Percentiles rank a stretch among this genome's conserved stretches.
Conservation (phyloP, 225 moss, liverwort and hornwort genomes). For the Climacium dendroides region DNA sequence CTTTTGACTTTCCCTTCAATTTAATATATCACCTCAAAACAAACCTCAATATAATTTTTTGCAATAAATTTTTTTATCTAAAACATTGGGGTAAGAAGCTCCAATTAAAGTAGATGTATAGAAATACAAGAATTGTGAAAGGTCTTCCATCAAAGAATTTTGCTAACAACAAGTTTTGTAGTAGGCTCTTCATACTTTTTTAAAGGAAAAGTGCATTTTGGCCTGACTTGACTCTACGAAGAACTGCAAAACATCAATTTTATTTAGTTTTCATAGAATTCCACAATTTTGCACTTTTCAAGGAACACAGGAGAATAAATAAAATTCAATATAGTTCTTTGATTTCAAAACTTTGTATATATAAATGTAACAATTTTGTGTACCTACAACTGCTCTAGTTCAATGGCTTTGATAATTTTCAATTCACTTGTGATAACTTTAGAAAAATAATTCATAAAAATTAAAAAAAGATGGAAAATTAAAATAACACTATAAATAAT, state of each 20-base stretch:
- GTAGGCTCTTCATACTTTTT: not conserved
- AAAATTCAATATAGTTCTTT: not conserved
- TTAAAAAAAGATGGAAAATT: not conserved
- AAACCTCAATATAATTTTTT: not conserved
- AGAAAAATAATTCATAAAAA: accelerated
- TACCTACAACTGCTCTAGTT: not conserved
- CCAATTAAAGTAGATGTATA: accelerated
- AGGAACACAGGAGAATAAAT: accelerated
- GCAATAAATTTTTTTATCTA: not conserved
- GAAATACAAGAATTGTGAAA: not conserved
- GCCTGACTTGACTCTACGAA: accelerated
- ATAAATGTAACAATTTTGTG: not conserved
- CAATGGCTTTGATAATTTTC: accelerated
- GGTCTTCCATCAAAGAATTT: not conserved
- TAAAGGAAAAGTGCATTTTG: not conserved
- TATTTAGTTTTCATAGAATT: not conserved
- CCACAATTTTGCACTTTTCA: not conserved
- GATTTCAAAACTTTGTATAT: no score
- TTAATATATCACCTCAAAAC: not conserved
- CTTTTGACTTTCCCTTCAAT: not conserved
- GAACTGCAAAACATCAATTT: accelerated
- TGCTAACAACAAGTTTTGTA: accelerated
- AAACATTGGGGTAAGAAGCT: not conserved
- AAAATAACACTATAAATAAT: no score
- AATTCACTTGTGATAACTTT: not conserved